These are phyloP conservation scores for Russula griseocarnosa DNA, from an alignment of 768 basidiomycete species.

Conservation along the genomic window DNA sequence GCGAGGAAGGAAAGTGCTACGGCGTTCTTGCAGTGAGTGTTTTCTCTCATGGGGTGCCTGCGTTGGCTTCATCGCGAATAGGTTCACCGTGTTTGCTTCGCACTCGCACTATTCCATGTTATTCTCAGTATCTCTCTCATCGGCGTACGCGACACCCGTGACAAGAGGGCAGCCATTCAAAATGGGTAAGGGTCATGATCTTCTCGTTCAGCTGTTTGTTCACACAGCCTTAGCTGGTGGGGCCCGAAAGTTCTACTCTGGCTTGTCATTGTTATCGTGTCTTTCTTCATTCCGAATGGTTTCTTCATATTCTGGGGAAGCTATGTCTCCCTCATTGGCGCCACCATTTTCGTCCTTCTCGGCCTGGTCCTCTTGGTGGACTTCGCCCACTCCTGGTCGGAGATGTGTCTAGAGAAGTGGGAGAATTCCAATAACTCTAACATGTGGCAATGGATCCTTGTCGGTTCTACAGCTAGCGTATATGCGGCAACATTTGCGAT, in stretches of 20 bases:
- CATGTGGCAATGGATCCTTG: conserved; percentile 94
- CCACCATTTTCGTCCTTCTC: conserved; percentile 92
- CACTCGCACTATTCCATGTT: conserved; percentile 82
- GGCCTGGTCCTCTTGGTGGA: conserved; percentile 97
- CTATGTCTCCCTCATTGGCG: conserved; percentile 86
- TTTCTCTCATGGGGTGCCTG: neutral
- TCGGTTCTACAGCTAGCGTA: conserved; percentile 87
- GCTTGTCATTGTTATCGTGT: conserved; percentile 72
- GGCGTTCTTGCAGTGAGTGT: conserved; percentile 84
- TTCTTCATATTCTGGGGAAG: conserved; percentile 99
- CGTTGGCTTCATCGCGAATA: conserved; percentile 32
- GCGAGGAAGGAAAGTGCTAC: conserved; percentile 88
- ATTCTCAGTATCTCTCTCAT: conserved; percentile 75
- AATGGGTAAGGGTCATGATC: conserved; percentile 65
- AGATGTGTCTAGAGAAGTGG: conserved; percentile 95
- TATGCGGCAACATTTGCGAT: conserved; percentile 81
- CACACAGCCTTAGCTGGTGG: conserved; percentile 73
- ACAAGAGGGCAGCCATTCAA: conserved; percentile 92
- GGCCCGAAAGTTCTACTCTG: conserved; percentile 92
- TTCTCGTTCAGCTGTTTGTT: conserved; percentile 17
- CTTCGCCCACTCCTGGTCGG: conserved; percentile 98
- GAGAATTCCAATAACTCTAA: conserved; percentile 74
- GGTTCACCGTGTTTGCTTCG: conserved; percentile 97
- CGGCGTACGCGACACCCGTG: conserved; percentile 84
- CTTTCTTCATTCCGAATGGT: conserved; percentile 94